Conservation (phyloP, 352 stramenopile species). For the Phytophthora colocasiae region DNA sequence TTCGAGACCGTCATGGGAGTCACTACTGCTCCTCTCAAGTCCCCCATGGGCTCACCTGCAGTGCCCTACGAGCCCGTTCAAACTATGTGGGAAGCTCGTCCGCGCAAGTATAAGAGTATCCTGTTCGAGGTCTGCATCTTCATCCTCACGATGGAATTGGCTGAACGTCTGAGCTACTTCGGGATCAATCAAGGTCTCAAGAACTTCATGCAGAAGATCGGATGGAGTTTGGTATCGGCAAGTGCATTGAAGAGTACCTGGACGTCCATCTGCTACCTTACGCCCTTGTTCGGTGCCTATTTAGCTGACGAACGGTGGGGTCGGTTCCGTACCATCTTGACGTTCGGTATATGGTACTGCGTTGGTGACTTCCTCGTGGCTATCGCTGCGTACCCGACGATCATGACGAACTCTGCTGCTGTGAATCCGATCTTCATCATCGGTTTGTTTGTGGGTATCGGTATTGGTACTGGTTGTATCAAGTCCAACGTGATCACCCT, state of each 20-base stretch:
- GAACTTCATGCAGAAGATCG: conserved; percentile 83
- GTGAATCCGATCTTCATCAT: conserved; percentile 64
- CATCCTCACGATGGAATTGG: conserved; percentile 38
- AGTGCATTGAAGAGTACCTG: conserved; percentile 59
- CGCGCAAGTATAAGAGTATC: conserved; percentile 68
- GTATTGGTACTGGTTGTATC: conserved; percentile 51
- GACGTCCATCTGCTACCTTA: conserved; percentile 66
- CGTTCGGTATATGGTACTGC: conserved; percentile 70
- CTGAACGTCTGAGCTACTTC: conserved; percentile 67
- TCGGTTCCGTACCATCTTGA: conserved; percentile 66
- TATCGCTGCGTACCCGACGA: conserved; percentile 56
- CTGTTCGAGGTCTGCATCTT: conserved; percentile 66
- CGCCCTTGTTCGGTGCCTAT: conserved; percentile 68
- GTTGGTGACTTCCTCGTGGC: conserved; percentile 69
- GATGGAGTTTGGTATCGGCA: conserved; percentile 63
- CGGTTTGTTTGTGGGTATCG: conserved; percentile 63
- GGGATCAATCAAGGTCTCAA: conserved; percentile 88
- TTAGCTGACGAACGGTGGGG: conserved; percentile 68
- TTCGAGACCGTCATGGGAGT: conserved; percentile 20
- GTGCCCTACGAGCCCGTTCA: conserved; percentile 26
- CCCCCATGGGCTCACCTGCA: conserved; percentile 27
- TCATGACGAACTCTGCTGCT: conserved; percentile 45
- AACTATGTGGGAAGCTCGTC: conserved; percentile 54
- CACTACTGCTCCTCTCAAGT: conserved; percentile 31
- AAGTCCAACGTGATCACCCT: conserved; percentile 73